phyloP scores from a whole-genome alignment of 495 filamentous ascomycete species.

The Penicillium subrubescens region DNA sequence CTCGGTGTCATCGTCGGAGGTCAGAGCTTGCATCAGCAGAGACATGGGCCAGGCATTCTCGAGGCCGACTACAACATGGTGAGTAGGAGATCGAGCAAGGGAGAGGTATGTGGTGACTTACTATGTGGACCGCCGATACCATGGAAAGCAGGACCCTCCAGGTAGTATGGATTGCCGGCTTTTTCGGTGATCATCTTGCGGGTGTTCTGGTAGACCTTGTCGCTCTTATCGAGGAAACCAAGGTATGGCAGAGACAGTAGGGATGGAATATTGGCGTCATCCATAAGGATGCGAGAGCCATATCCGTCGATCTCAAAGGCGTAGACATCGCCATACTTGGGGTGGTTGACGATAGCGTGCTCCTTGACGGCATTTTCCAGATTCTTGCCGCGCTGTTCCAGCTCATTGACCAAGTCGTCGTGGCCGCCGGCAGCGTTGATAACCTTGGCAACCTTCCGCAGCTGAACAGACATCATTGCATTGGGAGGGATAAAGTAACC shows the following conservation, averaged over 20 bases:
- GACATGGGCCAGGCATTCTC: constrained; percentile 98
- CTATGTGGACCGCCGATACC: constrained; percentile 83
- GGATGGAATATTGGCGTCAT: constrained; percentile 95
- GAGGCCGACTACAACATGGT: constrained; percentile 60
- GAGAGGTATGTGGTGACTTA: constrained; percentile 20
- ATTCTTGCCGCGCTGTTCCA: constrained; percentile 63
- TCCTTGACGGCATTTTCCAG: constrained; percentile 82
- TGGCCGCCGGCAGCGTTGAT: constrained; percentile 60
- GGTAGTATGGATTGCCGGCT: constrained; percentile 83
- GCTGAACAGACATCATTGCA: constrained; percentile 91
- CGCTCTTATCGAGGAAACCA: constrained; percentile 70
- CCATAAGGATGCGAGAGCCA: constrained; percentile 89
- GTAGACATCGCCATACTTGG: constrained; percentile 85
- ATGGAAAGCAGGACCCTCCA: constrained; percentile 75
- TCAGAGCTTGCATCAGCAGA: constrained; percentile 86
- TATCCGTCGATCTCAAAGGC: constrained; percentile 98
- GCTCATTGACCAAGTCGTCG: constrained; percentile 49
- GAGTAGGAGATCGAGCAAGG: not conserved
- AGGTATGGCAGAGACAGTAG: constrained; percentile 83
- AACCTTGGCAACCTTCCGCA: constrained; percentile 73
- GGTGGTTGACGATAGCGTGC: constrained; percentile 85
- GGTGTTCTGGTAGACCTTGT: constrained; percentile 84
- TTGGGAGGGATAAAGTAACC: constrained; percentile 97
- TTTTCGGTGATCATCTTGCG: constrained; percentile 85
- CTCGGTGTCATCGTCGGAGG: constrained; percentile 82